Evolutionary conservation across 495 filamentous ascomycete genomes (phyloP).

Genomic region (Penicillium crystallinum): DNA sequence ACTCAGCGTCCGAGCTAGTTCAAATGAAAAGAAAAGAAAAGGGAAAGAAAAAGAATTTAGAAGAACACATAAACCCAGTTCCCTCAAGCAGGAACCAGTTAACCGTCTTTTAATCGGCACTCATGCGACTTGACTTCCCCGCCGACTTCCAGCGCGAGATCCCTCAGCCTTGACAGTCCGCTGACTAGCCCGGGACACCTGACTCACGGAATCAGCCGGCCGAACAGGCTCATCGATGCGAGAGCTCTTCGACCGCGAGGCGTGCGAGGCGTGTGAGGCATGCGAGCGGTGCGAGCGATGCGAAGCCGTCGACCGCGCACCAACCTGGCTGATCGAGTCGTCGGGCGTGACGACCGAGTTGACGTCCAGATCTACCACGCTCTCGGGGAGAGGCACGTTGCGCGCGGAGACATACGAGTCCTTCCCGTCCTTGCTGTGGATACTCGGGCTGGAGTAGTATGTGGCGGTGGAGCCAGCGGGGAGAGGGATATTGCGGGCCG

Average conservation of each 20-base stretch:
- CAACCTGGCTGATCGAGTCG: conserved; percentile 38
- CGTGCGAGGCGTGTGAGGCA: conserved; percentile 21
- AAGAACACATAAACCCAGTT: neutral
- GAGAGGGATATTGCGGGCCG: conserved; percentile 30
- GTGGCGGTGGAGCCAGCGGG: conserved; percentile 17
- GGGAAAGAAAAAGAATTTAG: neutral
- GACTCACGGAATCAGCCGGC: conserved; percentile 27
- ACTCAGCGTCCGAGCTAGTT: neutral
- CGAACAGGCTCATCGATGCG: conserved; percentile 39
- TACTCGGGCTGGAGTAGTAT: conserved; percentile 15
- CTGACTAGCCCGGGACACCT: conserved; percentile 44
- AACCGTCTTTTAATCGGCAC: neutral
- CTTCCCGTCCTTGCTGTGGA: conserved; percentile 7
- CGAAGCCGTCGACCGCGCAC: conserved; percentile 4
- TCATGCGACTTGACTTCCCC: conserved; percentile 29
- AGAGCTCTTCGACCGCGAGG: conserved; percentile 17
- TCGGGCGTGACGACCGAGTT: conserved; percentile 31
- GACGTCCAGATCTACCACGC: conserved; percentile 35
- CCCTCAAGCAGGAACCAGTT: neutral
- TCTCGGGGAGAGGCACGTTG: conserved; percentile 47
- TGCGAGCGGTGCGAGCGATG: conserved; percentile 23
- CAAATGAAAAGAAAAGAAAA: neutral
- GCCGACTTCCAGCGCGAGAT: conserved; percentile 28
- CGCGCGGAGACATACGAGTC: conserved; percentile 29
- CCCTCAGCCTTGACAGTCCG: conserved; percentile 35